Evolutionary conservation across 495 filamentous ascomycete genomes (phyloP), one percentile per base, ranked within the genome.

Genomic region (Oidiodendron maius): DNA sequence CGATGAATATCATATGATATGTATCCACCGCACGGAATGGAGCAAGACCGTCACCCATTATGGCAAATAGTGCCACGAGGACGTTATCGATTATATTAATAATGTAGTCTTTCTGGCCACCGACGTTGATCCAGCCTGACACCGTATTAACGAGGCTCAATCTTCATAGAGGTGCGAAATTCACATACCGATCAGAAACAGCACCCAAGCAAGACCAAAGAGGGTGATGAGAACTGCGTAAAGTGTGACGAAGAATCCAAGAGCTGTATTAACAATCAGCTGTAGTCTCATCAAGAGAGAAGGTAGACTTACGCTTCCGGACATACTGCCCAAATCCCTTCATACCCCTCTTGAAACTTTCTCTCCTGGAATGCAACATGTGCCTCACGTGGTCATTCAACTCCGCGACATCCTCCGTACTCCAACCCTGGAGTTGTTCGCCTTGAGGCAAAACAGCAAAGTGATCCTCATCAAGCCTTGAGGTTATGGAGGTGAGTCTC

Each of bases 351-450:
- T 84, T 89, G 68, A 91, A 82, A 59, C 81, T 86, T 36, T 79
- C 82, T 12, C 84, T 72, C 28, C 76, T 74, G 12, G 87, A 91
- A 63, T 91, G 87, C 38, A 91, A 62, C 78, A 88, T 84, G 51
- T 91, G 87, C 30, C 87, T 71, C 18, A 91, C 86, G 61, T 87
- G 81, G 58, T 91, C 86, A 60, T 91, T 86, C 44, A 90, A 67
- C 55, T 86, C 77, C 42, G 73, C 72, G 56, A 83, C 80, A 44
- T 91, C 85, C 40, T 82, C 76, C 22, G 75, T 69, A 3, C 62
- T 75, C 86, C 86, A 91, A 15, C 79, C 84, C 23, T 82, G 72
- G 1, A 91, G 65, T 8, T 70, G 72, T 11, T 76, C 75, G 10
- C 82, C 81, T 24, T 87, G 77, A 30, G 81, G 81, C 4, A 83